These are phyloP conservation scores for Crucibulum laeve DNA, from an alignment of 768 basidiomycete species.

Conservation along the genomic window DNA sequence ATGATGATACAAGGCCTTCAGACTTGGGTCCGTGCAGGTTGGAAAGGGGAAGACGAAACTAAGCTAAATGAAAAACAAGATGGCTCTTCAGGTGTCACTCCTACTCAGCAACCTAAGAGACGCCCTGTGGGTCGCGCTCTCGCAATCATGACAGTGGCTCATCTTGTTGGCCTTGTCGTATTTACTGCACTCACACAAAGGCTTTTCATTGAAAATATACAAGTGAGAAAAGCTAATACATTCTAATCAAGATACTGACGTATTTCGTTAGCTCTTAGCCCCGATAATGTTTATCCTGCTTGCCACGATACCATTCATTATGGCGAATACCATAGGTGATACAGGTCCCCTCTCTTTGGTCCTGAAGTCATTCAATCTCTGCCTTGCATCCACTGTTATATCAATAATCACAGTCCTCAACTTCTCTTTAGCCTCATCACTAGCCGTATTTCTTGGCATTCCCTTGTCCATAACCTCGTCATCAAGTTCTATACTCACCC, in stretches of 20 bases:
- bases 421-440: slow-evolving; percentile 79
- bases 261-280: slow-evolving; percentile 14
- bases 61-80: slow-evolving; percentile 12
- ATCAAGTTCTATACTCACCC: slow-evolving; percentile 14
- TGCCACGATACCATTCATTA: slow-evolving; percentile 23
- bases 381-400: slow-evolving; percentile 81
- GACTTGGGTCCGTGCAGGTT: slow-evolving; percentile 66
- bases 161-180: slow-evolving; percentile 45
- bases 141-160: slow-evolving; percentile 50
- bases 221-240: slow-evolving; percentile 27
- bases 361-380: slow-evolving; percentile 73
- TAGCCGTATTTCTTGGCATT: slow-evolving; percentile 61
- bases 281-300: slow-evolving; percentile 23
- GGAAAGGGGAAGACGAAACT: slow-evolving; percentile 27
- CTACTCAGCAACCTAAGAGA: too few relatives aligned
- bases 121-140: slow-evolving; percentile 55
- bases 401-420: slow-evolving; percentile 86
- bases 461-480: slow-evolving; percentile 52
- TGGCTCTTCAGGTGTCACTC: too few relatives aligned
- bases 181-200: slow-evolving; percentile 45
- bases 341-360: slow-evolving; percentile 39
- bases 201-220: slow-evolving; percentile 34
- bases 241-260: background rate
- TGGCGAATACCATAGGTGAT: slow-evolving; percentile 19
- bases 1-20: slow-evolving; percentile 83